Evolutionary conservation across 192 early-diverging fungal genomes (phyloP).

Genomic region (Diversispora eburnea): DNA sequence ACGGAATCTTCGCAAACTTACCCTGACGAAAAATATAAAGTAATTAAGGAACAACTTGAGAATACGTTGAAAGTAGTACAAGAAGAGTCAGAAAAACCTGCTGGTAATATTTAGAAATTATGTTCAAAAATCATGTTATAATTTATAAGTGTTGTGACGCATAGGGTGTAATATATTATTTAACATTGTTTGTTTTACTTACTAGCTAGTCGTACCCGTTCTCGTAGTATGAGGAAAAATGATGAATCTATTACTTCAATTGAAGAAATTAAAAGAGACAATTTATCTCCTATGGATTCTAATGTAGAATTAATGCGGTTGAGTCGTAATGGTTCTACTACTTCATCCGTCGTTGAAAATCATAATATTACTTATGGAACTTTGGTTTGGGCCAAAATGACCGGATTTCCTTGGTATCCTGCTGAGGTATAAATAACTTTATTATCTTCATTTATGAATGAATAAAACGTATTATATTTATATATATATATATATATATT

Average conservation of each 20-base stretch:
- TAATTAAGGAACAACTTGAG: neutral
- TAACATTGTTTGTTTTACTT: neutral
- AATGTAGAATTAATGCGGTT: neutral
- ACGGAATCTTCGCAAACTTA: no score
- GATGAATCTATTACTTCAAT: neutral
- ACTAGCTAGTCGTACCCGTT: neutral
- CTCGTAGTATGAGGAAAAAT: neutral
- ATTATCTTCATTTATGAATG: no score
- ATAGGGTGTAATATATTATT: no score
- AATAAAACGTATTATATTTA: neutral
- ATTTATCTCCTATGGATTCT: neutral
- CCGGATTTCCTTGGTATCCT: constrained; percentile 53
- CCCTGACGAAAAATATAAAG: neutral
- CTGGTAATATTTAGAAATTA: neutral
- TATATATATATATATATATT: neutral
- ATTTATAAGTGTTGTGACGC: no score
- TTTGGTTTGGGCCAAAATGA: constrained; percentile 54
- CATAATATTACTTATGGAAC: constrained; percentile 22
- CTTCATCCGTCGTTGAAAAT: neutral
- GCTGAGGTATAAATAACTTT: constrained; percentile 38
- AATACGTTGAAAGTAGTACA: neutral
- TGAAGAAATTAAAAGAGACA: neutral
- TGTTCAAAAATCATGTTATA: no score
- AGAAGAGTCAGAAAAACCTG: neutral
- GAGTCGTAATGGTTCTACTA: constrained; percentile 2